Evolutionary conservation across 75 land plant genomes (phyloP), one percentile per base, ranked within the genome.

Genomic region (Cryptomeria japonica): DNA sequence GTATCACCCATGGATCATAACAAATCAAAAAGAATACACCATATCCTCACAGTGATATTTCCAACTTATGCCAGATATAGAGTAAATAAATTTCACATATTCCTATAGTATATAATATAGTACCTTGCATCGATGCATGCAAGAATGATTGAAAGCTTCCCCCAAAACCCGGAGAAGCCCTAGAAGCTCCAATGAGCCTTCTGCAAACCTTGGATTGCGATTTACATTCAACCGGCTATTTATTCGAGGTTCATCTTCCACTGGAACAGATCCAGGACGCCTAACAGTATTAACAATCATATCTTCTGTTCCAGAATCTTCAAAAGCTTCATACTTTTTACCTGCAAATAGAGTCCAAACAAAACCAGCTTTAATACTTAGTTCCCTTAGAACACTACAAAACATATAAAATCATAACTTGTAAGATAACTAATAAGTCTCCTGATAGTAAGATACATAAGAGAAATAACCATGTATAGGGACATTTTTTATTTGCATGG

Each of bases 51-150:
- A 5, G 31, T 32, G 12, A 89, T 34, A 58, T 25, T 85, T 51
- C 25, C 39, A 16, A 85, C 15, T 32, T n/a, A 1, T 64, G 86
- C 11, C 44, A 19, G 19, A 13, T 42, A 68, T 19, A 56, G 14
- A n/a, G 15, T 85, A 8, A 32, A 85, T 19, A 37, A 85, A 51
- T 51, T 44, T 13, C 53, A 55, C 16, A 85, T 51, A 49, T 11
- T 83, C 25, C 36, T n/a, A 87, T 18, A 34, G 16, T 41, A 53
- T 41, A 51, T 47, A 64, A 25, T 64, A 28, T 38, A 55, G 80
- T 90, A 97, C 99, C 97, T 96, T 94, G 91, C 97, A 94, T 70
- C 93, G 91, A 82, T 93, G 94, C 92, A 98, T 84, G 70, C 96
- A 95, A 51, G 94, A 96, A 88, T 97, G 94, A 76, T 95, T 94